Percentiles rank a stretch among this genome's conserved stretches.
Evolutionary conservation across 2,329 filamentous ascomycete species (phyloP).

Genomic region (Ophiostoma tasmaniense): DNA sequence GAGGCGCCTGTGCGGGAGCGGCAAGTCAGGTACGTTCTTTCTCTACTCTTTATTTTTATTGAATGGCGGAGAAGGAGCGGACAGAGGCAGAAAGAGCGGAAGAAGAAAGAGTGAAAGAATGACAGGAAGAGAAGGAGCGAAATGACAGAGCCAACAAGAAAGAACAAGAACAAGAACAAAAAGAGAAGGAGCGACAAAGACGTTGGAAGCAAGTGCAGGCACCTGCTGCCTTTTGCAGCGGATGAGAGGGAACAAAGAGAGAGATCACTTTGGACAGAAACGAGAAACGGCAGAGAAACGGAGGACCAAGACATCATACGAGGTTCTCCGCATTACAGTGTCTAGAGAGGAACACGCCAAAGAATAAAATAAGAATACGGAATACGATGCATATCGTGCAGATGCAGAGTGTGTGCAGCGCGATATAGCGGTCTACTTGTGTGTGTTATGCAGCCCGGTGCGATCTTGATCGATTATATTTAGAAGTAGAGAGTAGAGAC

Average conservation of each 20-base stretch:
- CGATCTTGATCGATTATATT: too few relatives aligned
- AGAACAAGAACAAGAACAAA: neutral
- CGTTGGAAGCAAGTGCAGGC: neutral
- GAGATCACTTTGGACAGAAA: too few relatives aligned
- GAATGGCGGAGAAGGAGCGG: neutral
- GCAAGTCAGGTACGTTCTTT: conserved; percentile 7
- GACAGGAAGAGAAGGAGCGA: neutral
- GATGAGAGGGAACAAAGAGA: neutral
- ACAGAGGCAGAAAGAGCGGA: neutral
- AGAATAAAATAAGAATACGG: too few relatives aligned
- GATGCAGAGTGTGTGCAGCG: neutral
- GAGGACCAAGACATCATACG: neutral
- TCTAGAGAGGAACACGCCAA: too few relatives aligned
- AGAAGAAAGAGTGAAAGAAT: neutral
- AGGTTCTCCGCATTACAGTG: conserved; percentile 1
- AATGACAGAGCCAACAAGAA: neutral
- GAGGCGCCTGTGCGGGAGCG: conserved; percentile 16
- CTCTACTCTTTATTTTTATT: neutral
- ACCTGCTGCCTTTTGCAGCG: neutral
- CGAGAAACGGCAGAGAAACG: neutral
- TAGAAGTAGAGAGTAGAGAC: too few relatives aligned
- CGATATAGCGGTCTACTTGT: neutral
- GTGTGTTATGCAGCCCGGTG: neutral
- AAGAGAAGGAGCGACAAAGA: neutral
- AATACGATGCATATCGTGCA: neutral